Evolutionary conservation across 306 rosid species (phyloP).

Genomic region (Luffa aegyptiaca): DNA sequence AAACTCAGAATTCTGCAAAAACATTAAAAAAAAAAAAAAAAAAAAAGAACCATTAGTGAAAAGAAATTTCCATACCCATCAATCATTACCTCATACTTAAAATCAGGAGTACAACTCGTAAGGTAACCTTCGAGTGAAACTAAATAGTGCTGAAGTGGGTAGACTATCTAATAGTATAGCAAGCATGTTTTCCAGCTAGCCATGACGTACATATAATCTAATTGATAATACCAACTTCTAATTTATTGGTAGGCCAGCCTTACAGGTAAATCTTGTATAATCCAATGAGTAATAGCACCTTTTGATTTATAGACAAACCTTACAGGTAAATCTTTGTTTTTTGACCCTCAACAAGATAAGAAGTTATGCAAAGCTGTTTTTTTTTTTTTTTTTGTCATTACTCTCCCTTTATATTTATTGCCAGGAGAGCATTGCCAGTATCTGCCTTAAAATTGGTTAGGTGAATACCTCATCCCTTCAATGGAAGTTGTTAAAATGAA

Average conservation of each 20-base stretch:
- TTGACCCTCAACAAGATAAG: neutral
- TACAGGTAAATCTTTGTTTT: neutral
- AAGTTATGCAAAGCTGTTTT: neutral
- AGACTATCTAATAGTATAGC: neutral
- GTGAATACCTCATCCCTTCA: neutral
- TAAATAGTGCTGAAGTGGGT: neutral
- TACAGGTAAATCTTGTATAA: neutral
- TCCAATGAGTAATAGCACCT: neutral
- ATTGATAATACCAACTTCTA: neutral
- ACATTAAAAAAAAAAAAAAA: conserved; percentile 1
- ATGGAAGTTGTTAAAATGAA: neutral
- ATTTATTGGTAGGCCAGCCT: neutral
- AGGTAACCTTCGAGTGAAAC: neutral
- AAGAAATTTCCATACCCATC: conserved; percentile 10
- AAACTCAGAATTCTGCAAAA: conserved; percentile 47
- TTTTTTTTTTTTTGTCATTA: neutral
- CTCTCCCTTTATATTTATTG: neutral
- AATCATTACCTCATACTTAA: neutral
- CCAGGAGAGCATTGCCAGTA: neutral
- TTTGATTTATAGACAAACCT: neutral
- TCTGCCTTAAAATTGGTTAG: neutral
- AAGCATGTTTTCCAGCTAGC: neutral
- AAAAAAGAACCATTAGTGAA: conserved; percentile 18
- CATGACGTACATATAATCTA: neutral
- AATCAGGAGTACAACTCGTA: neutral